Percentiles rank a stretch among this genome's conserved stretches.
phyloP scores from a whole-genome alignment of 345 rosid genomes.

The Pistacia integerrima region DNA sequence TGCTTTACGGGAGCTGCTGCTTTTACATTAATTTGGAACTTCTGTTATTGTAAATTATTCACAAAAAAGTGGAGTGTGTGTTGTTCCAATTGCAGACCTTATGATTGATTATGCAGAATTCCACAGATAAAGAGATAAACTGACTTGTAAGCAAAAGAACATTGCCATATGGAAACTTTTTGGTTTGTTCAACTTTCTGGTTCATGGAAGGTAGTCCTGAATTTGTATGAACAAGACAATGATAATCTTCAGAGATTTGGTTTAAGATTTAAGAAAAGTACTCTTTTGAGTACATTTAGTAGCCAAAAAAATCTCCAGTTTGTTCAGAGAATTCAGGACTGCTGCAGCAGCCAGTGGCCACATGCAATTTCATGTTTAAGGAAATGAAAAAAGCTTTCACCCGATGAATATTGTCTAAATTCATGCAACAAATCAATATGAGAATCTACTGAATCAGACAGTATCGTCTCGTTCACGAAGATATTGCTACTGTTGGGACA shows the following conservation, averaged over 20 bases:
- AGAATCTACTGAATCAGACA: neutral
- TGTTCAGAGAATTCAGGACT: constrained; percentile 9
- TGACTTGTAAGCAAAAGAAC: neutral
- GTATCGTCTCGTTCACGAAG: neutral
- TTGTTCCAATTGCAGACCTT: neutral
- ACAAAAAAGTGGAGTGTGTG: neutral
- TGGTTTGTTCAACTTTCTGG: neutral
- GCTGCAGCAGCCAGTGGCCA: neutral
- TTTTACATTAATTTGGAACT: neutral
- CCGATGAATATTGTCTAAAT: neutral
- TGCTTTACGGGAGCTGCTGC: constrained; percentile 32
- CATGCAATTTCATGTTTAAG: neutral
- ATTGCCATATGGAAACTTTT: neutral
- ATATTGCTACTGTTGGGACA: neutral
- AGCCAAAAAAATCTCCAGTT: neutral
- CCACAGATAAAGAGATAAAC: neutral
- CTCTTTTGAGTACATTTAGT: neutral
- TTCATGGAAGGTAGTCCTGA: neutral
- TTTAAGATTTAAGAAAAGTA: neutral
- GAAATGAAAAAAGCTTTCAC: neutral
- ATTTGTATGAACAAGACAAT: neutral
- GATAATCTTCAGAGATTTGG: neutral
- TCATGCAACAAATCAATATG: neutral
- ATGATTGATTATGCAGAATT: constrained; percentile 15
- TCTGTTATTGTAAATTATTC: constrained; percentile 2